Evolutionary conservation across 2,329 filamentous ascomycete genomes (phyloP).

Genomic region (Scorias spongiosa): DNA sequence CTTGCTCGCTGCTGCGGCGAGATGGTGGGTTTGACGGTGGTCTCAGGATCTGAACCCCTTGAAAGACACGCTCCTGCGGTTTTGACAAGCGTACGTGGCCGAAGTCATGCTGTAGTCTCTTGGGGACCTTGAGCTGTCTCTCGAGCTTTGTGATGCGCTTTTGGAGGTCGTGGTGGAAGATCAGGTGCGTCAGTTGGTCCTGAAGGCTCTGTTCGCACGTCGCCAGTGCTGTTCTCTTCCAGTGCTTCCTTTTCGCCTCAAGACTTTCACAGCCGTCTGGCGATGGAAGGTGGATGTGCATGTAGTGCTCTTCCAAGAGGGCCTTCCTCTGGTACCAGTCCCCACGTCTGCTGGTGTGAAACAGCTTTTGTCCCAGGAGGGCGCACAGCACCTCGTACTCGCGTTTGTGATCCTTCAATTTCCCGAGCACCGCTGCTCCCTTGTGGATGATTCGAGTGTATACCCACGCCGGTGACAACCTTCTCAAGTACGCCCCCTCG

Average conservation of each 20-base stretch:
- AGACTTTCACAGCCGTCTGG: slow-evolving; percentile 28
- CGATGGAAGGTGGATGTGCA: slow-evolving; percentile 46
- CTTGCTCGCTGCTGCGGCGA: slow-evolving; percentile 18
- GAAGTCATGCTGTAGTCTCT: slow-evolving; percentile 84
- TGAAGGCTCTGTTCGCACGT: slow-evolving; percentile 82
- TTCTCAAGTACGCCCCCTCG: slow-evolving; percentile 75
- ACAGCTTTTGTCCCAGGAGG: slow-evolving; percentile 65
- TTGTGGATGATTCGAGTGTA: slow-evolving; percentile 92
- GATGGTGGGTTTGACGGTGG: slow-evolving; percentile 7
- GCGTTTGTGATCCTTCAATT: slow-evolving; percentile 62
- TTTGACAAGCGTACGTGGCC: slow-evolving; percentile 65
- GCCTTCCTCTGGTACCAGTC: slow-evolving; percentile 95
- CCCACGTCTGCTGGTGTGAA: slow-evolving; percentile 71
- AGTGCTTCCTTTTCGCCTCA: slow-evolving; percentile 61
- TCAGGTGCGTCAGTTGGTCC: slow-evolving; percentile 77
- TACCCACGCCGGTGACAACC: slow-evolving; percentile 82
- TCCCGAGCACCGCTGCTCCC: slow-evolving; percentile 60
- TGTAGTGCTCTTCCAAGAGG: slow-evolving; percentile 87
- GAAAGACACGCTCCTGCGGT: slow-evolving; percentile 57
- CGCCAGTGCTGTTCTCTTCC: slow-evolving; percentile 57
- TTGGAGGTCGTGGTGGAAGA: slow-evolving; percentile 87
- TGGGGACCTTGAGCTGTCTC: slow-evolving; percentile 64
- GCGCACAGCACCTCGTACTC: slow-evolving; percentile 64
- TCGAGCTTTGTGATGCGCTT: slow-evolving; percentile 89
- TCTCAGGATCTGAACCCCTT: slow-evolving; percentile 57